Conservation (phyloP, 208 protist species). For the Acanthamoeba quina region DNA sequence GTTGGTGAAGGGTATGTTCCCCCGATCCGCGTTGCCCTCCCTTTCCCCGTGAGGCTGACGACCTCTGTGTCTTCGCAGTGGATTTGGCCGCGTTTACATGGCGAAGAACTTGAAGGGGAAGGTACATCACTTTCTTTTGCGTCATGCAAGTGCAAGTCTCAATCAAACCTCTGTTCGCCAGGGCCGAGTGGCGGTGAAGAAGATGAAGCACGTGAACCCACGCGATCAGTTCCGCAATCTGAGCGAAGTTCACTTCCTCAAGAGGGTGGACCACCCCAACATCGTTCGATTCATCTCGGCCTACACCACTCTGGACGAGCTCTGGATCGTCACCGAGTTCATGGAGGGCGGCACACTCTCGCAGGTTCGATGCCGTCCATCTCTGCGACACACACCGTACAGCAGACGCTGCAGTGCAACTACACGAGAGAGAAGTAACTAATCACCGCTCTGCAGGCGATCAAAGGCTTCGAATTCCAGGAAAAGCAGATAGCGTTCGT, state of each 20-base stretch:
- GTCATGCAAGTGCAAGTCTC: neutral
- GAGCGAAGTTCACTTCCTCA: slow-evolving; percentile 71
- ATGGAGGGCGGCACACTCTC: slow-evolving; percentile 74
- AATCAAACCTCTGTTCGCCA: neutral
- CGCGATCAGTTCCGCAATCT: slow-evolving; percentile 68
- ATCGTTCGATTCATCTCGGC: slow-evolving; percentile 61
- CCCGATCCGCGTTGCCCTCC: neutral
- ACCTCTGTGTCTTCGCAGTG: slow-evolving; percentile 1
- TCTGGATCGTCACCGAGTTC: slow-evolving; percentile 73
- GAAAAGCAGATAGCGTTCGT: slow-evolving; percentile 73
- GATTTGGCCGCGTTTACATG: slow-evolving; percentile 66
- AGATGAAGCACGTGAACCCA: slow-evolving; percentile 71
- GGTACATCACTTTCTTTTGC: neutral
- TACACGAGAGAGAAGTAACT: neutral
- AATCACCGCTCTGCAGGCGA: neutral
- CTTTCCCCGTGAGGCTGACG: neutral
- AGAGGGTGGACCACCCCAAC: slow-evolving; percentile 61
- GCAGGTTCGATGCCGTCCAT: neutral
- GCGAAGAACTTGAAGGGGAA: slow-evolving; percentile 73
- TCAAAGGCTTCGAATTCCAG: slow-evolving; percentile 70
- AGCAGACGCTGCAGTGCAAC: neutral
- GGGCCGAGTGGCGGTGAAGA: slow-evolving; percentile 73
- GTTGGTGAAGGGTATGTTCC: slow-evolving; percentile 66
- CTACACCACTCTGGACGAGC: slow-evolving; percentile 47
- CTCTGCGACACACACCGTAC: neutral